Evolutionary conservation across 768 basidiomycete species (phyloP), one percentile per base, ranked within the genome.

Genomic region (Boletellus ananiceps): DNA sequence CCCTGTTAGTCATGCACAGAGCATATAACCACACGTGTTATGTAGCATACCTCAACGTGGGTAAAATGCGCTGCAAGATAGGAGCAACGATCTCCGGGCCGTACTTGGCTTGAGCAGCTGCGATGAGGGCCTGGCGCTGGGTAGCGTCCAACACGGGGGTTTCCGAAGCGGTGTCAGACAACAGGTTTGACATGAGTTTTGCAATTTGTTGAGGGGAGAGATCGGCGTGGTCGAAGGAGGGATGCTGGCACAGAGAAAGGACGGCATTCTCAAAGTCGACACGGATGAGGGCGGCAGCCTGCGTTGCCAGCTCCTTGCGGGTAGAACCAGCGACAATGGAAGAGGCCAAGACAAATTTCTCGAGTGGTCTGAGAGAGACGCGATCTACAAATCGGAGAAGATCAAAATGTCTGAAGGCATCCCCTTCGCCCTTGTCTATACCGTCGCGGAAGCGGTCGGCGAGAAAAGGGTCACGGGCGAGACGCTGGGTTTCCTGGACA

Each of bases 371-470:
- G 39, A 93, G 75, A 44, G 86, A 86, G 35, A 91, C 74, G 51
- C 90, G 83, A 74, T 93, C 88, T 52, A 80, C 78, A 60, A 93
- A 93, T 71, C 88, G 82, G 51, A 80, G 70, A 44, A 94, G 77
- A 75, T 92, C 89, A 60, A 93, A 92, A 60, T 84, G 77, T 49
- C 86, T 80, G 66, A 93, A 90, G 45, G 82, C 72, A 53, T 91
- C 87, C 40, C 86, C 89, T 64, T 93, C 88, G 44, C 85, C 89
- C 65, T 84, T 88, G 76, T 92, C 88, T 49, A 94, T 80, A 41
- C 86, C 89, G 67, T 93, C 90, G 52, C 89, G 82, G 69, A 93
- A 94, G 56, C 91, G 83, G 72, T 91, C 89, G 46, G 92, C 88
- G 40, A 93, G 80, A 66, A 84, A 84, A 52, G 92, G 92, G 76